Evolutionary conservation across 106 monocot species (phyloP).

Genomic region (Dioscorea zingiberensis): DNA sequence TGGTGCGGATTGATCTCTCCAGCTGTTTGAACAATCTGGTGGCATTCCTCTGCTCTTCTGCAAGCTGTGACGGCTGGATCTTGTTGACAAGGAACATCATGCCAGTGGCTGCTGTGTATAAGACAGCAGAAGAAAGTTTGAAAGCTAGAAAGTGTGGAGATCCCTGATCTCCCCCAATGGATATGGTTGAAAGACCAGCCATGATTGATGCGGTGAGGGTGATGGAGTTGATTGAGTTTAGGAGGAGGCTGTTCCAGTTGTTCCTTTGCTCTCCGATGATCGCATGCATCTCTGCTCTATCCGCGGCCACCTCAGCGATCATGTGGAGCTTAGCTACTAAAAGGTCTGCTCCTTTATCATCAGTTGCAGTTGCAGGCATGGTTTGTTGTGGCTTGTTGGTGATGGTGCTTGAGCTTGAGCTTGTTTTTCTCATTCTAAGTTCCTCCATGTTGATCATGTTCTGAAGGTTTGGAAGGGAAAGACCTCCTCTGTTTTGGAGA

Average conservation of each 20-base stretch:
- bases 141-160: slow-evolving; percentile 17
- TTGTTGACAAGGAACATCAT: slow-evolving; percentile 52
- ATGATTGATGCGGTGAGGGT: slow-evolving; percentile 51
- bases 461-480: not conserved
- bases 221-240: slow-evolving; percentile 50
- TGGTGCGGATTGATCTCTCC: slow-evolving; percentile 38
- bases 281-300: slow-evolving; percentile 72
- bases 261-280: slow-evolving; percentile 69
- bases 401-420: not conserved
- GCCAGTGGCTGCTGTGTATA: slow-evolving; percentile 31
- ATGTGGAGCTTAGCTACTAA: slow-evolving; percentile 28
- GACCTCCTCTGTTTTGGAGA: not conserved
- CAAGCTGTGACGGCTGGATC: slow-evolving; percentile 91
- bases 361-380: too few species aligned
- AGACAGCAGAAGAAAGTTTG: slow-evolving; percentile 33
- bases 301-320: slow-evolving; percentile 66
- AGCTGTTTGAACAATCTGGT: slow-evolving; percentile 61
- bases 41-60: slow-evolving; percentile 84
- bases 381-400: not conserved
- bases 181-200: slow-evolving; percentile 30
- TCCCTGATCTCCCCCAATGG: not conserved
- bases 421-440: not conserved
- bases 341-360: not conserved
- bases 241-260: slow-evolving; percentile 72
- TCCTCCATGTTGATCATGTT: not conserved